Evolutionary conservation across 352 stramenopile genomes (phyloP).

Genomic region (Pythium diclinum): DNA sequence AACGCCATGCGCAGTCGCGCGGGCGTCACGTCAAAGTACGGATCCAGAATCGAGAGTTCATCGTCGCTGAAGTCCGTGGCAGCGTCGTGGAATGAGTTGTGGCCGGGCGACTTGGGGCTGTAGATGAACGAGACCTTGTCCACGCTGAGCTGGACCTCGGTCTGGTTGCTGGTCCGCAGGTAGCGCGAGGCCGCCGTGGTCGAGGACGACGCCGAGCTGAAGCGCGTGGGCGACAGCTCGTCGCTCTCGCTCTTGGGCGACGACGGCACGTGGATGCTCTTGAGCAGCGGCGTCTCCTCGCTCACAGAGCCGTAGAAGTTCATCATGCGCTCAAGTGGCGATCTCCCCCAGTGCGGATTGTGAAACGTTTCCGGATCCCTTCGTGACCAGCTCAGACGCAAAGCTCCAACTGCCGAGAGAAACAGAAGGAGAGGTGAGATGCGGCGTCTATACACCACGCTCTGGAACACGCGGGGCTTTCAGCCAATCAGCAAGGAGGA

Average conservation of each 20-base stretch:
- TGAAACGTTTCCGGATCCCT: slow-evolving; percentile 1
- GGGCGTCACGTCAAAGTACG: slow-evolving; percentile 84
- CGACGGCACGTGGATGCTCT: slow-evolving; percentile 27
- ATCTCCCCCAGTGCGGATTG: neutral
- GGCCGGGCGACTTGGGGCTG: slow-evolving; percentile 51
- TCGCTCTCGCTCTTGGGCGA: slow-evolving; percentile 38
- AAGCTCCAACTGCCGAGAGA: neutral
- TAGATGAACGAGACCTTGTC: slow-evolving; percentile 84
- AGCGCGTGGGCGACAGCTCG: slow-evolving; percentile 23
- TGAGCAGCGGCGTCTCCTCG: slow-evolving; percentile 44
- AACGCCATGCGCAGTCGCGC: slow-evolving; percentile 68
- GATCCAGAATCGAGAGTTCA: slow-evolving; percentile 79
- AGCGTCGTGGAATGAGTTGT: slow-evolving; percentile 56
- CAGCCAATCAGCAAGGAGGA: slow-evolving; percentile 5
- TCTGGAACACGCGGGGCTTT: neutral
- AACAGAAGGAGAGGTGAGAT: slow-evolving; percentile 2
- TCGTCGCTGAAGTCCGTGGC: slow-evolving; percentile 45
- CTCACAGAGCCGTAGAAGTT: slow-evolving; percentile 41
- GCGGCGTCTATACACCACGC: neutral
- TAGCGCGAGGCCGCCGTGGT: slow-evolving; percentile 6
- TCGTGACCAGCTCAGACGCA: neutral
- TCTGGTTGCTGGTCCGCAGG: slow-evolving; percentile 29
- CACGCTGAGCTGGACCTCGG: slow-evolving; percentile 69
- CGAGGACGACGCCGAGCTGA: slow-evolving; percentile 21
- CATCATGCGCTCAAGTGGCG: slow-evolving; percentile 20